A percentile compares a stretch with the other conserved stretches of the same genome.
Conservation (phyloP, 192 early-diverging fungal species). For the Backusella morwellensis region DNA sequence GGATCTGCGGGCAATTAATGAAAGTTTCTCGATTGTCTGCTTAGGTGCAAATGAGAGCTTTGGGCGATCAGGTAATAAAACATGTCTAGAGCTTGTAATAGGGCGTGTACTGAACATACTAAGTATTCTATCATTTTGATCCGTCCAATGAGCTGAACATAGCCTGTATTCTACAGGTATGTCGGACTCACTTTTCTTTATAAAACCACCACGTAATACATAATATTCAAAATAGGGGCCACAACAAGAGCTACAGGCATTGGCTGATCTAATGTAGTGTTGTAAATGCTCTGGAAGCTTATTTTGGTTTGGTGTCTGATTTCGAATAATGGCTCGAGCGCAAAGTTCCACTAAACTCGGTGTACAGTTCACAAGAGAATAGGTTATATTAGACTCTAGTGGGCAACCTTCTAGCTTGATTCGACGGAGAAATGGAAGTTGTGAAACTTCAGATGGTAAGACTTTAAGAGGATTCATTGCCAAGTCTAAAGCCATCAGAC, state of each 20-base stretch:
- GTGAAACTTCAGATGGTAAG: slow-evolving; percentile 73
- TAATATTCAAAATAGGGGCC: slow-evolving; percentile 77
- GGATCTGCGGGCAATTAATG: background rate
- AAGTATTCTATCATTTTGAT: slow-evolving; percentile 59
- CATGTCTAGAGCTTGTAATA: background rate
- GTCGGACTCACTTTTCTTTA: slow-evolving; percentile 53
- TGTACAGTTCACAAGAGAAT: slow-evolving; percentile 36
- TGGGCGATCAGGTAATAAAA: background rate
- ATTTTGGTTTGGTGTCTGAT: background rate
- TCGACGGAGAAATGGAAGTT: slow-evolving; percentile 65
- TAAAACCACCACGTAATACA: slow-evolving; percentile 59
- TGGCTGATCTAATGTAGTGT: slow-evolving; percentile 59
- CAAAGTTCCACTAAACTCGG: slow-evolving; percentile 76
- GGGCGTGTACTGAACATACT: slow-evolving; percentile 45
- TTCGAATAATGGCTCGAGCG: slow-evolving; percentile 59
- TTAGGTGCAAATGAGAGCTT: background rate
- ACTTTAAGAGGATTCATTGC: slow-evolving; percentile 61
- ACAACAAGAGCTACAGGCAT: slow-evolving; percentile 70
- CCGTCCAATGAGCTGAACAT: slow-evolving; percentile 73
- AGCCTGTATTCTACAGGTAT: slow-evolving; percentile 67
- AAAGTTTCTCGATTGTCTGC: background rate
- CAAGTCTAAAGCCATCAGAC: slow-evolving; percentile 64
- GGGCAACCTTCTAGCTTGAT: slow-evolving; percentile 58
- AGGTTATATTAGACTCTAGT: slow-evolving; percentile 35
- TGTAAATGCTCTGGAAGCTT: slow-evolving; percentile 48